A percentile compares a stretch with the other conserved stretches of the same genome.
Evolutionary conservation across 2,329 filamentous ascomycete species (phyloP).

Genomic region (Cadophora luteo-olivacea): DNA sequence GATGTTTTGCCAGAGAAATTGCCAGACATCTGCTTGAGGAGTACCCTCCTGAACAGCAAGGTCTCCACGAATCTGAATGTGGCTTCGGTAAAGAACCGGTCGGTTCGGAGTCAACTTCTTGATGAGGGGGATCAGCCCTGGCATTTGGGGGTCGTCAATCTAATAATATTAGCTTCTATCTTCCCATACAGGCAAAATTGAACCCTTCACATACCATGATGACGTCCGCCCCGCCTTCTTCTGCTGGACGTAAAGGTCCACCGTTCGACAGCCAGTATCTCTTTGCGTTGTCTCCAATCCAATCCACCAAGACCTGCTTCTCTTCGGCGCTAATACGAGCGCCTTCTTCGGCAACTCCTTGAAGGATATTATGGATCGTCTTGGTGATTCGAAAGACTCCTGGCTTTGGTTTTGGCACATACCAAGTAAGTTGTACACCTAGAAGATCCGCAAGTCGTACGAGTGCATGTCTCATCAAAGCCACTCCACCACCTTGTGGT

Average conservation of each 20-base stretch:
- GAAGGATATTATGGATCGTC: conserved; percentile 87
- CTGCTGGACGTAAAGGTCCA: conserved; percentile 68
- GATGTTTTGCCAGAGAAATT: conserved; percentile 76
- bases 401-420: conserved; percentile 78
- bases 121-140: conserved; percentile 75
- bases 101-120: conserved; percentile 74
- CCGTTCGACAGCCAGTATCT: conserved; percentile 75
- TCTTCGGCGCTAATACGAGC: conserved; percentile 70
- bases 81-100: conserved; percentile 80
- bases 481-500: conserved; percentile 70
- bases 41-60: conserved; percentile 67
- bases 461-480: conserved; percentile 71
- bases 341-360: conserved; percentile 73
- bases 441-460: conserved; percentile 72
- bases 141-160: conserved; percentile 88
- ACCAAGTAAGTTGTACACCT: conserved; percentile 77
- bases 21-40: conserved; percentile 77
- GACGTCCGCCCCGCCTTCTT: conserved; percentile 76
- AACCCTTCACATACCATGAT: conserved; percentile 59
- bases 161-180: neutral
- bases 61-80: conserved; percentile 83
- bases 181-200: conserved; percentile 18
- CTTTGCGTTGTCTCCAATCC: conserved; percentile 76
- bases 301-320: conserved; percentile 68
- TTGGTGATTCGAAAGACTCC: conserved; percentile 85